These are phyloP conservation scores for Scedosporium aurantiacum DNA, from an alignment of 2,329 filamentous ascomycete genomes.

Conservation along the genomic window DNA sequence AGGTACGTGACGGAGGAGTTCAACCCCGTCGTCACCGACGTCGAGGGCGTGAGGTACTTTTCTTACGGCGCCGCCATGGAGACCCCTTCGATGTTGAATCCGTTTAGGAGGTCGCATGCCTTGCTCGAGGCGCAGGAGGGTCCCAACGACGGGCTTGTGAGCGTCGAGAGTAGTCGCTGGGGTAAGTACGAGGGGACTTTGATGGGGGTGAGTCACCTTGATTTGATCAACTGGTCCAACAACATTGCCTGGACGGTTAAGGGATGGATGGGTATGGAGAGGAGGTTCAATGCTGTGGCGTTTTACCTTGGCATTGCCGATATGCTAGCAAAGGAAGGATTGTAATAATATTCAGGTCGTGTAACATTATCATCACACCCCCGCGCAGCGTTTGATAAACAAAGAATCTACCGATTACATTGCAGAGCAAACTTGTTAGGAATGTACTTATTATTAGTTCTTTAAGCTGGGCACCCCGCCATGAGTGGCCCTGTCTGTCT, in stretches of 20 bases:
- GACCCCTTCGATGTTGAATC: conserved; percentile 46
- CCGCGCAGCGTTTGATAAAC: neutral
- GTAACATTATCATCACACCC: neutral
- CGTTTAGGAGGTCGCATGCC: conserved; percentile 41
- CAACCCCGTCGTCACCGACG: conserved; percentile 46
- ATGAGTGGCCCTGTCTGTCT: neutral
- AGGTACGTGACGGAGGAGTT: conserved; percentile 48
- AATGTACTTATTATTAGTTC: neutral
- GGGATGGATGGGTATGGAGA: conserved; percentile 38
- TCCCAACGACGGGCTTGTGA: conserved; percentile 57
- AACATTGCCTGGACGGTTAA: conserved; percentile 43
- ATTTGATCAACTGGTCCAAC: conserved; percentile 60
- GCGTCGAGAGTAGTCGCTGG: conserved; percentile 50
- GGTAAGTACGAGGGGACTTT: conserved; percentile 54
- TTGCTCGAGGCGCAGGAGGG: conserved; percentile 43
- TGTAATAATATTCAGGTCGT: conserved; percentile 15
- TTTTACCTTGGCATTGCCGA: conserved; percentile 57
- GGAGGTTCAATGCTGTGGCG: conserved; percentile 55
- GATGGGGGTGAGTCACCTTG: conserved; percentile 49
- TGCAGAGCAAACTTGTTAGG: no score
- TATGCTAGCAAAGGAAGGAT: conserved; percentile 60
- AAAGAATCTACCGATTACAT: neutral
- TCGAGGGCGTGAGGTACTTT: conserved; percentile 44
- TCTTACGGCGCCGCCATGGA: conserved; percentile 47
- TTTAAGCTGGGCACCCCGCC: neutral